A percentile compares a stretch with the other conserved stretches of the same genome.
Conservation (phyloP, 2,329 filamentous ascomycete species). For the Aphanoascus verrucosus region DNA sequence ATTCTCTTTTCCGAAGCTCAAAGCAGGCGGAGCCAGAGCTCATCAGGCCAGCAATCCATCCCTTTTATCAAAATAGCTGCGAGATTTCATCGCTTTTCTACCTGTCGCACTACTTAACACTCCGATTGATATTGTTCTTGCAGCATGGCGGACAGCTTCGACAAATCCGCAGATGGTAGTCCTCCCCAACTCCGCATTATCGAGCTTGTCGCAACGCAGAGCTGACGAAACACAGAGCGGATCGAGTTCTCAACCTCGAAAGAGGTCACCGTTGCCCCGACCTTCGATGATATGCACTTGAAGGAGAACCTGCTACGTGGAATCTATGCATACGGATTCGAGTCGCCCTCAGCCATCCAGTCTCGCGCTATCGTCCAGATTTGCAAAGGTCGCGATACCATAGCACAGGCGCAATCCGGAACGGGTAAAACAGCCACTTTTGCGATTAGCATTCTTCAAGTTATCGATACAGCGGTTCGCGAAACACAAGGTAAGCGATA, state of each 20-base stretch:
- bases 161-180: slow-evolving; percentile 69
- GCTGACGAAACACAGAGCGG: slow-evolving; percentile 48
- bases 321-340: slow-evolving; percentile 97
- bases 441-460: slow-evolving; percentile 89
- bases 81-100: slow-evolving; percentile 1
- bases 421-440: slow-evolving; percentile 96
- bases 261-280: slow-evolving; percentile 86
- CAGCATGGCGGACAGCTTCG: slow-evolving; percentile 84
- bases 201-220: neutral
- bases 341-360: slow-evolving; percentile 94
- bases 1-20: slow-evolving; percentile 1
- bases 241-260: slow-evolving; percentile 98
- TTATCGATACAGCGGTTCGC: slow-evolving; percentile 85
- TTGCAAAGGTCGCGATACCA: slow-evolving; percentile 97
- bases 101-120: neutral
- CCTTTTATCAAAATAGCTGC: neutral
- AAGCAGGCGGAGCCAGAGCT: neutral
- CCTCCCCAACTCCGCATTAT: neutral
- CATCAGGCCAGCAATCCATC: neutral
- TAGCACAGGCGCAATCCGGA: slow-evolving; percentile 93
- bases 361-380: slow-evolving; percentile 97
- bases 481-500: slow-evolving; percentile 59
- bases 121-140: neutral
- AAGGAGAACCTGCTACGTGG: slow-evolving; percentile 96
- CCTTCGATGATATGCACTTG: slow-evolving; percentile 90